Conservation (phyloP, 2,329 filamentous ascomycete genomes). For the Alternaria viburni region DNA sequence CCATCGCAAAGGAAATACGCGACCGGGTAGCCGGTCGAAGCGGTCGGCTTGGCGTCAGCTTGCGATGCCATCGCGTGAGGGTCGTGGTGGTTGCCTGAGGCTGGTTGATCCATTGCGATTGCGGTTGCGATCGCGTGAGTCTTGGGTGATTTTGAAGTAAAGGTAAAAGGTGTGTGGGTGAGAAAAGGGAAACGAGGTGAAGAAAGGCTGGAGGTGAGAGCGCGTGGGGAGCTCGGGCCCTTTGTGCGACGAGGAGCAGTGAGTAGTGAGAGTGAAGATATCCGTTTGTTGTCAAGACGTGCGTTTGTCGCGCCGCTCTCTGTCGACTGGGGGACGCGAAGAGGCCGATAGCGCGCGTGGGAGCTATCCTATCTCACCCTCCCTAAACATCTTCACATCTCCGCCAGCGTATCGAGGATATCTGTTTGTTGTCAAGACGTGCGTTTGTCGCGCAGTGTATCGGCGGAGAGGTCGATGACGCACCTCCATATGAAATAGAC, state of each 20-base stretch:
- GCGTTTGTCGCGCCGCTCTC: neutral
- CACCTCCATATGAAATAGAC: neutral
- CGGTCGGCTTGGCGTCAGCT: neutral
- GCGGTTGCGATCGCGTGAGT: neutral
- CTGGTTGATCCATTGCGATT: neutral
- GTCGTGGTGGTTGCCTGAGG: neutral
- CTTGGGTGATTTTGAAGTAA: neutral
- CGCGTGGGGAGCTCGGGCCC: neutral
- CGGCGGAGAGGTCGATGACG: neutral
- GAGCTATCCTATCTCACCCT: neutral
- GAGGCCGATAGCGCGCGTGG: neutral
- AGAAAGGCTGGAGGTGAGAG: neutral
- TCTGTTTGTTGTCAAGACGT: neutral
- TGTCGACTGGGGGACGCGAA: neutral
- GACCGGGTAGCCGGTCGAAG: neutral
- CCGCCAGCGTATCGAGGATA: neutral
- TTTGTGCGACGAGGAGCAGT: neutral
- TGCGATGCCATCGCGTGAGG: neutral
- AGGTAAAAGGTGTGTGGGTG: neutral
- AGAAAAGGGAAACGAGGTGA: neutral
- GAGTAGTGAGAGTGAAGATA: neutral
- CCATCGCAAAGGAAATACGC: slow-evolving; percentile 4
- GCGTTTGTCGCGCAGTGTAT: neutral
- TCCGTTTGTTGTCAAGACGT: neutral
- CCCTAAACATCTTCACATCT: neutral